Conservation (phyloP, 2,329 filamentous ascomycete species). For the Fusarium domesticum region DNA sequence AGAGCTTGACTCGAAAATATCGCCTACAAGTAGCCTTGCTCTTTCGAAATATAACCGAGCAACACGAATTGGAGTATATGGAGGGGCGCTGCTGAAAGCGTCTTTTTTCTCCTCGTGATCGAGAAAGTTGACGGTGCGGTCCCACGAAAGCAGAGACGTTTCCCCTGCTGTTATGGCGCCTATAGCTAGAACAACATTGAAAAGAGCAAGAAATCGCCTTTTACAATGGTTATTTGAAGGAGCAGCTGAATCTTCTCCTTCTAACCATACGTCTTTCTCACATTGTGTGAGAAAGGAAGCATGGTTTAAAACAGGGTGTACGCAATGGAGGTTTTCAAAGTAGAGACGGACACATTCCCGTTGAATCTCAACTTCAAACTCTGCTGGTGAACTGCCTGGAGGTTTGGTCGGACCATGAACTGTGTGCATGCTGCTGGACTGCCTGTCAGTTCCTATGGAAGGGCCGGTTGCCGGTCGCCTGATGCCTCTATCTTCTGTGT, state of each 20-base stretch:
- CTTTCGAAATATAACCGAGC: slow-evolving; percentile 8
- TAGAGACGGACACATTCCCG: slow-evolving; percentile 8
- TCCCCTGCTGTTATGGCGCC: slow-evolving; percentile 6
- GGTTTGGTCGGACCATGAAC: no score
- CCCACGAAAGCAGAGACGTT: slow-evolving; percentile 1
- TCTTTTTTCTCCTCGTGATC: neutral
- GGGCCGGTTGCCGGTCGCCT: no score
- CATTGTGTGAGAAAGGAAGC: slow-evolving; percentile 2
- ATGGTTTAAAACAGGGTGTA: slow-evolving; percentile 9
- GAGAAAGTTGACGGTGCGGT: slow-evolving; percentile 1
- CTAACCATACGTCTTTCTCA: slow-evolving; percentile 6
- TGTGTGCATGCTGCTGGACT: no score
- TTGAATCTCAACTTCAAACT: slow-evolving; percentile 2
- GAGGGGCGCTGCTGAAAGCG: neutral
- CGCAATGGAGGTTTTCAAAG: slow-evolving; percentile 8
- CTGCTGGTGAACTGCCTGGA: neutral
- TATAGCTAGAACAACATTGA: slow-evolving; percentile 9
- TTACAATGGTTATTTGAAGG: neutral
- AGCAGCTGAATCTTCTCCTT: neutral
- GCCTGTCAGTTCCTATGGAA: no score
- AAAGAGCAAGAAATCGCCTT: slow-evolving; percentile 7
- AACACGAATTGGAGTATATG: slow-evolving; percentile 3
- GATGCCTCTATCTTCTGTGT: no score
- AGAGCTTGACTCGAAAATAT: slow-evolving; percentile 9
- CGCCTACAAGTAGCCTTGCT: slow-evolving; percentile 2